Evolutionary conservation across 2,329 filamentous ascomycete genomes (phyloP), one percentile per base, ranked within the genome.

Genomic region (Clarireedia hainanense): DNA sequence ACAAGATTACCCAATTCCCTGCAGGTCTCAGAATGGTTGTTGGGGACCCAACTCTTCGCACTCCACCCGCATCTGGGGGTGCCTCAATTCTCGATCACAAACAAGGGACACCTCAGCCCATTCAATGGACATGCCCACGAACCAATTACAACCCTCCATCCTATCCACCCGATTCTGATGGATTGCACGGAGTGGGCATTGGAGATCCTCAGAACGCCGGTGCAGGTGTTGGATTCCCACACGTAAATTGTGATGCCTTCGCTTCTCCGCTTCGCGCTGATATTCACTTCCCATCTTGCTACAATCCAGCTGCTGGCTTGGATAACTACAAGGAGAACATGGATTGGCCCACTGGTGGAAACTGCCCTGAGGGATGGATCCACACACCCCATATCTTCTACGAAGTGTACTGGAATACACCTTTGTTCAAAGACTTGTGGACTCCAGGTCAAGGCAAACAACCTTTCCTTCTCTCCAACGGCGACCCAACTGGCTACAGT

Each of bases 251-350:
- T 68, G 81, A 86, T 64, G 78, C 80, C 51, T 75, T 72, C 55
- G 76, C 75, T 61, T 84, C 83, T 51, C 82, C 83, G 57, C 76
- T 95, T 49, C 86, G 91, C 53, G 76, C 91, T 46, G 91, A 95
- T 72, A 73, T 95, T 60, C 88, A 89, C 79, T 95, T 95, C 74
- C 89, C 89, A 2, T 91, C 87, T 3, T 95, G 90, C 80, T 94
- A 89, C 84, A 88, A 94, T 65, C 89, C 89, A 50, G 77, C 81
- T 62, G 83, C 54, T 20, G 62, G 59, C 14, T 74, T 79, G 4
- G 48, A 64, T 0, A 74, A 84, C 65, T 80, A 85, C 71, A 75
- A 76, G 60, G 76, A 75, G 34, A 82, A 96, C 69, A 80, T 96
- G 62, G 84, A 85, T 4, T 96, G 89, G 70, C 89, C 90, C 1